Evolutionary conservation across 139 green algal species (phyloP).

Genomic region (Chlorella vulgaris): DNA sequence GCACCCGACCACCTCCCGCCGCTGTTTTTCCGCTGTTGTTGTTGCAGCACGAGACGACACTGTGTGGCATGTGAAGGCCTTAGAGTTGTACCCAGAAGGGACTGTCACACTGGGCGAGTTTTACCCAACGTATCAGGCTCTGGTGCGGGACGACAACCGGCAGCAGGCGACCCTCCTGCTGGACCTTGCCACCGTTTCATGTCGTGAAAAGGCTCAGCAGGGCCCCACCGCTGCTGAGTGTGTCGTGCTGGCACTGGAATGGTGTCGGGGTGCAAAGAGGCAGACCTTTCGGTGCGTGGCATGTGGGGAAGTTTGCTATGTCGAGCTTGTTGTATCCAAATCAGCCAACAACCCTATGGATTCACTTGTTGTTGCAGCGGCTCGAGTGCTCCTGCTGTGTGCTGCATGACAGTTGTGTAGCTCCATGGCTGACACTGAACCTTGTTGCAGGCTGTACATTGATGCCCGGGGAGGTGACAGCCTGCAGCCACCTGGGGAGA

Average conservation of each 20-base stretch:
- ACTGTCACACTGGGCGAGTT: not conserved
- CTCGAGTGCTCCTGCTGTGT: not conserved
- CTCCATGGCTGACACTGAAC: no score
- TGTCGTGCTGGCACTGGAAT: conserved; percentile 21
- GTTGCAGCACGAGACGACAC: not conserved
- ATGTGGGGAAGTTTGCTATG: not conserved
- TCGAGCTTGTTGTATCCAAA: no score
- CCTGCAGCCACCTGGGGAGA: not conserved
- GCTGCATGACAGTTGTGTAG: not conserved
- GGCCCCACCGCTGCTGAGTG: conserved; percentile 8
- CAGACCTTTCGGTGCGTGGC: not conserved
- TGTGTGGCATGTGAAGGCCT: conserved; percentile 12
- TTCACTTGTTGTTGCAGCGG: no score
- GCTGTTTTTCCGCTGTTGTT: not conserved
- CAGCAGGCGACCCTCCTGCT: conserved; percentile 21
- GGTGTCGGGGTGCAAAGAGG: not conserved
- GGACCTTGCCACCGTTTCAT: not conserved
- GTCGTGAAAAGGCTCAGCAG: conserved; percentile 6
- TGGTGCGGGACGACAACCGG: conserved; percentile 18
- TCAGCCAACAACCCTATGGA: no score
- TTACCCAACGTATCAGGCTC: not conserved
- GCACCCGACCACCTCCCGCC: not conserved
- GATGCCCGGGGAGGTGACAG: not conserved
- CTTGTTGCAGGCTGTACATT: conserved; percentile 20
- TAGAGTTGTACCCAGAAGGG: not conserved